phyloP scores from a whole-genome alignment of 2,329 filamentous ascomycete genomes.

The Alternaria viburni region DNA sequence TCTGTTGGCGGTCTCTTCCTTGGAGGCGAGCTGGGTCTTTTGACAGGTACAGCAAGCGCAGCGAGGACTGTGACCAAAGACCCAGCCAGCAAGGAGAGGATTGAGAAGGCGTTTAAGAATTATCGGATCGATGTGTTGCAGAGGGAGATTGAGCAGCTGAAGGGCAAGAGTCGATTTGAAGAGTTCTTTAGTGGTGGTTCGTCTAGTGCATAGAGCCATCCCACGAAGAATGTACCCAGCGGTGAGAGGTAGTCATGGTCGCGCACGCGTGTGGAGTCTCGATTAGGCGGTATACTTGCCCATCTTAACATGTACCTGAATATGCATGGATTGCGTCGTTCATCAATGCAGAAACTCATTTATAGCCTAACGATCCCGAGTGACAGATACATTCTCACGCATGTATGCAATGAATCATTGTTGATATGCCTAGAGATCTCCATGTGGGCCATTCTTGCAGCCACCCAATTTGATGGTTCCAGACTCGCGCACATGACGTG shows the following conservation, averaged over 20 bases:
- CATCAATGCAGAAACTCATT: not conserved
- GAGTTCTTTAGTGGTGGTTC: constrained; percentile 31
- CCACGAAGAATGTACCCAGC: not conserved
- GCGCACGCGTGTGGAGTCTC: not conserved
- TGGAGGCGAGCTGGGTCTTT: constrained; percentile 67
- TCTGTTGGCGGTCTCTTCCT: constrained; percentile 67
- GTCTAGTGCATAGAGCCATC: not conserved
- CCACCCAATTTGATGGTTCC: constrained; percentile 1
- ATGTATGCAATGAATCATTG: not conserved
- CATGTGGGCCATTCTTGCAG: not conserved
- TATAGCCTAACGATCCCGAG: too few species aligned
- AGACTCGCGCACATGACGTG: constrained; percentile 10
- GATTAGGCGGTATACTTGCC: not conserved
- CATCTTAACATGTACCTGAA: not conserved
- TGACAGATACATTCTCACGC: not conserved
- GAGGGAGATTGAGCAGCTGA: constrained; percentile 63
- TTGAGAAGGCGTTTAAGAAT: constrained; percentile 67
- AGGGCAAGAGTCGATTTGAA: constrained; percentile 49
- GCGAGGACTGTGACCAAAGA: constrained; percentile 61
- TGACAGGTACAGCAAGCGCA: constrained; percentile 63
- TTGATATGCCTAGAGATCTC: not conserved
- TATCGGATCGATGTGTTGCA: constrained; percentile 70
- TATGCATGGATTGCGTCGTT: not conserved
- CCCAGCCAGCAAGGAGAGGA: constrained; percentile 60
- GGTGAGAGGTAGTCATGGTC: not conserved